A percentile compares a stretch with the other conserved stretches of the same genome.
These are phyloP conservation scores for Kappamyces sp. DNA, from an alignment of 192 early-diverging fungal genomes.

Conservation along the genomic window DNA sequence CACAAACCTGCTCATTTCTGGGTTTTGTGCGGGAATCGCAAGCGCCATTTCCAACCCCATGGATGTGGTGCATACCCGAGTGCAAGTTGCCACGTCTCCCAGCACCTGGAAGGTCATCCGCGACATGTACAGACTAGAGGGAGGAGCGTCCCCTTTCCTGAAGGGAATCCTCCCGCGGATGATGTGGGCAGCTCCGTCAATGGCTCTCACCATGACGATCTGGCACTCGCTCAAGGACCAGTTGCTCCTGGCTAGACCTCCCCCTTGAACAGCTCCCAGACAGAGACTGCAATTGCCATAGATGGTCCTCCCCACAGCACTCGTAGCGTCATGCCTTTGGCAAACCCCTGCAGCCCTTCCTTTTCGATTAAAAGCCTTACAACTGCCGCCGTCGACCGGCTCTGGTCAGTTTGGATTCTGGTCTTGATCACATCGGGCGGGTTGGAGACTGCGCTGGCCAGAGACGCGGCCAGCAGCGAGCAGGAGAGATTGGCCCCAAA, in stretches of 20 bases:
- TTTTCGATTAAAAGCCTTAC: slow-evolving; percentile 12
- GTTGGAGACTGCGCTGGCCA: slow-evolving; percentile 60
- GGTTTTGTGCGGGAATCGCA: too few relatives aligned
- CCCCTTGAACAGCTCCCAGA: background rate
- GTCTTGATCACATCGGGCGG: slow-evolving; percentile 75
- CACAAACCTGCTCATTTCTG: too few relatives aligned
- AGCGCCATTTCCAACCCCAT: too few relatives aligned
- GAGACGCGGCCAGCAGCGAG: slow-evolving; percentile 50
- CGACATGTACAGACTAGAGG: too few relatives aligned
- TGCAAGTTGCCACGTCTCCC: too few relatives aligned
- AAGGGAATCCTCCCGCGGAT: background rate
- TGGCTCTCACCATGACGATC: background rate
- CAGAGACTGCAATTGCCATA: too few relatives aligned
- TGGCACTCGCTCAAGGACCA: background rate
- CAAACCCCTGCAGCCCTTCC: slow-evolving; percentile 18
- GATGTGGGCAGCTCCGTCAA: background rate
- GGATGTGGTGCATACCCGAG: too few relatives aligned
- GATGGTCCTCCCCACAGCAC: too few relatives aligned
- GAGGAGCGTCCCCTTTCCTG: background rate
- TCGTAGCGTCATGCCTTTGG: too few relatives aligned
- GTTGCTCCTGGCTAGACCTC: background rate
- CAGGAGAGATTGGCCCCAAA: slow-evolving; percentile 53
- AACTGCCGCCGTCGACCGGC: slow-evolving; percentile 1
- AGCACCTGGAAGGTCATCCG: too few relatives aligned
- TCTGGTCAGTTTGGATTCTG: slow-evolving; percentile 54